Base-by-base conservation (phyloP, 1,139 yeast species). In the Magnusiomyces fungicola region DNA sequence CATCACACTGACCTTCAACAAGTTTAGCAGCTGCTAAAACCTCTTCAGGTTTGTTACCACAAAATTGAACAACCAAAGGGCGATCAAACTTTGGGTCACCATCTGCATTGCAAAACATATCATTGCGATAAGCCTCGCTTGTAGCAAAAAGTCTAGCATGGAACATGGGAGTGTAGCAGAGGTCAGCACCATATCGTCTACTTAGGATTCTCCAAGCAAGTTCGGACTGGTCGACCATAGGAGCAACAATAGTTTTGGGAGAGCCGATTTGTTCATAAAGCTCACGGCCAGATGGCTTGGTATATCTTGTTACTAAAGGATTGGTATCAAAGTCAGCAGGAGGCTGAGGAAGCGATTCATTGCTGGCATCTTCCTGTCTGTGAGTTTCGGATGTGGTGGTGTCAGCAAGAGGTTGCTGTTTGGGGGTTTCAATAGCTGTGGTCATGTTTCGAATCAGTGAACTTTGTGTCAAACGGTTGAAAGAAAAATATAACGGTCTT, bases 181-280 rank as follows among this genome's bases (percentile, higher is more conserved):
- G 70, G 3, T 90, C 87, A 0, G 98, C 98, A 1, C 98, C 99
- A 62, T 90, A 83, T 55, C 78, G 74, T 53, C 97, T 74, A 2
- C 96, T 86, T 19, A 94, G 69, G 18, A 88, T 76, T 58, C 99
- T 76, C 97, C 98, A 94, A 1, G 96, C 98, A 29, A 92, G 74
- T 61, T 94, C 98, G 2, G 92, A 81, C 58, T 89, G 97, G 66
- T 94, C 98, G 12, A 94, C 99, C 97, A 94, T 92, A 1, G 99
- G 99, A 1, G 97, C 98, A 24, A 94, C 95, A 18, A 94, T 81
- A 54, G 86, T 86, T 49, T 74, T 78, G 1, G 98, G 98, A 22
- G 69, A 61, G 0, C 95, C 95, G 16, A 92, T 70, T 14, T 77
- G 69, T 47, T 84, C 74, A 62, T 72, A 90, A 3, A 92, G 74